These are phyloP conservation scores for Aspergillus hiratsukae DNA, from an alignment of 2,329 filamentous ascomycete genomes.

Conservation along the genomic window DNA sequence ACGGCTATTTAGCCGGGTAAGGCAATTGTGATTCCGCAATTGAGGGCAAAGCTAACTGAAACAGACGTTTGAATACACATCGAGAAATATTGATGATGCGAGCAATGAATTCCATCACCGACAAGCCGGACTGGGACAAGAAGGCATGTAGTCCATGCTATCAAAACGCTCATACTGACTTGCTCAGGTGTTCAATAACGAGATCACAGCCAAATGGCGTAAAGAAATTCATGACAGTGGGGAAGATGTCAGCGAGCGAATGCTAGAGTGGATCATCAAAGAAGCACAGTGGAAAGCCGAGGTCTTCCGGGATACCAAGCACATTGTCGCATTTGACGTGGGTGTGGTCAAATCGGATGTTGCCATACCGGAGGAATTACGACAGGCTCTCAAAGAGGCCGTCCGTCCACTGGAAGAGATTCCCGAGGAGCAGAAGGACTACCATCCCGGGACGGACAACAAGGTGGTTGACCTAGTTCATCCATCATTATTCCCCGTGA, in stretches of 20 bases:
- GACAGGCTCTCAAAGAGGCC: conserved; percentile 41
- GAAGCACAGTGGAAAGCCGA: conserved; percentile 50
- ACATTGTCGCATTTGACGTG: conserved; percentile 44
- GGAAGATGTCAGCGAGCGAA: conserved; percentile 26
- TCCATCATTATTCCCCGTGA: conserved; percentile 47
- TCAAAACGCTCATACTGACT: not conserved
- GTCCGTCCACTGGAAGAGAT: conserved; percentile 48
- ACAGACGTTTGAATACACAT: not conserved
- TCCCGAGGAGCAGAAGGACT: conserved; percentile 51
- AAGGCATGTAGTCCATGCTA: conserved; percentile 26
- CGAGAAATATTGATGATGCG: conserved; percentile 30
- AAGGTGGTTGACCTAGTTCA: conserved; percentile 62
- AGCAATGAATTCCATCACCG: conserved; percentile 40
- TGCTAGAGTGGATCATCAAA: conserved; percentile 39
- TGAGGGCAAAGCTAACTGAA: not conserved
- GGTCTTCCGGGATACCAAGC: conserved; percentile 34
- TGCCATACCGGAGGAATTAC: conserved; percentile 38
- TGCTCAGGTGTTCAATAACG: conserved; percentile 28
- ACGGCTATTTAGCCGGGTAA: not conserved
- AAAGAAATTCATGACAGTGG: conserved; percentile 18
- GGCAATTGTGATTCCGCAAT: not conserved
- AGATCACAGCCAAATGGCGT: conserved; percentile 30
- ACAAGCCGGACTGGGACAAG: conserved; percentile 40
- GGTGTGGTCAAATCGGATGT: conserved; percentile 52
- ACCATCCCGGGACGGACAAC: conserved; percentile 55